Evolutionary conservation across 2,329 filamentous ascomycete genomes (phyloP).

Genomic region (Diaporthe caulivora): DNA sequence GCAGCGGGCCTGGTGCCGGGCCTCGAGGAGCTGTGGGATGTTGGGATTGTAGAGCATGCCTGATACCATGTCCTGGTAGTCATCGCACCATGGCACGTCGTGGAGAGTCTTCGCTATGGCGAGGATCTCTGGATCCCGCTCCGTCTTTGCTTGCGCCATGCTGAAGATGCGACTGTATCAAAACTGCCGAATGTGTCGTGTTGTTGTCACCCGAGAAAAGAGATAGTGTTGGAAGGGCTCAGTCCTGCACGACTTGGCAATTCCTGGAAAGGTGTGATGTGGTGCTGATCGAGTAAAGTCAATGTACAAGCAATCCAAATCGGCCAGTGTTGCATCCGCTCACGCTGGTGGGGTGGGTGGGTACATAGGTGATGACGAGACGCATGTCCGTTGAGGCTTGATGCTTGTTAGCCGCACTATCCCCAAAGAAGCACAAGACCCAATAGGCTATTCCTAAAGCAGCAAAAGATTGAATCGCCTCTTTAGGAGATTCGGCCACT

Average conservation of each 20-base stretch:
- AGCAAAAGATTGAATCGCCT: neutral
- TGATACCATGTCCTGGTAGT: constrained; percentile 74
- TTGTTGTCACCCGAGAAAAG: neutral
- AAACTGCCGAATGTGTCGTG: neutral
- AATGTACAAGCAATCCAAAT: neutral
- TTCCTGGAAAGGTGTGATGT: neutral
- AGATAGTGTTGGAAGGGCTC: neutral
- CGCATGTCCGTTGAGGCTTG: neutral
- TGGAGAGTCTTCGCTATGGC: constrained; percentile 48
- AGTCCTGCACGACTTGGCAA: neutral
- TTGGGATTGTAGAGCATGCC: constrained; percentile 70
- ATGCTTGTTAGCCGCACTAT: neutral
- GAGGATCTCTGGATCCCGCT: constrained; percentile 1
- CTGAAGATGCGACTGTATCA: neutral
- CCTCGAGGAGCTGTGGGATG: constrained; percentile 59
- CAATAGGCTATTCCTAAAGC: too few species aligned
- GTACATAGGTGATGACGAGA: neutral
- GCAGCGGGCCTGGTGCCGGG: constrained; percentile 65
- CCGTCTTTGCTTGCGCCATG: constrained; percentile 11
- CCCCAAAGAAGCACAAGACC: too few species aligned
- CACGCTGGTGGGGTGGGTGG: neutral
- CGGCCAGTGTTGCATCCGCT: neutral
- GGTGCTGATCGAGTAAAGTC: neutral
- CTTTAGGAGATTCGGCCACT: neutral
- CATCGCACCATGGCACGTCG: constrained; percentile 67